These are phyloP conservation scores for Claviceps citrina DNA, from an alignment of 2,329 filamentous ascomycete species.

Conservation along the genomic window DNA sequence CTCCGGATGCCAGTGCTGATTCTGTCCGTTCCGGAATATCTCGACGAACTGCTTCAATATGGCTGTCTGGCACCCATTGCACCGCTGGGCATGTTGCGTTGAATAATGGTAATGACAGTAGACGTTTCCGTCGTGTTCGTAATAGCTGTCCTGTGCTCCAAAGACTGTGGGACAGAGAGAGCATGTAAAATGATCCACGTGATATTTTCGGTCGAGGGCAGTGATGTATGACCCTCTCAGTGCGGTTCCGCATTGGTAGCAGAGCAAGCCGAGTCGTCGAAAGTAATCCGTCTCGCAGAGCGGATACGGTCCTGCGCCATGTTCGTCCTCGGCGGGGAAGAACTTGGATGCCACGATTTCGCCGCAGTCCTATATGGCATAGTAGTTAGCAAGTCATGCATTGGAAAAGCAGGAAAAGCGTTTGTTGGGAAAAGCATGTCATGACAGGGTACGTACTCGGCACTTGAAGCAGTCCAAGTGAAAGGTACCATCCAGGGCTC, in stretches of 20 bases:
- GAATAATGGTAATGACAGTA: slow-evolving; percentile 99
- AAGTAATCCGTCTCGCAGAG: slow-evolving; percentile 98
- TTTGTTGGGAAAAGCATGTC: too few species aligned
- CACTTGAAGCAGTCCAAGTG: slow-evolving; percentile 98
- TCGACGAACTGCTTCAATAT: slow-evolving; percentile 99
- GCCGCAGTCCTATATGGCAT: slow-evolving; percentile 61
- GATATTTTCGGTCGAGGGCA: slow-evolving; percentile 92
- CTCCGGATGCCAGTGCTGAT: slow-evolving; percentile 98
- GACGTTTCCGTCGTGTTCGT: slow-evolving; percentile 90
- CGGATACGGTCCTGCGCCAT: slow-evolving; percentile 75
- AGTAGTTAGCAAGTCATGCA: slow-evolving; percentile 9
- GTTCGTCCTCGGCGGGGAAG: slow-evolving; percentile 88
- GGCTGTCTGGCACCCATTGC: slow-evolving; percentile 90
- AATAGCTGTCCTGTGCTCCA: slow-evolving; percentile 94
- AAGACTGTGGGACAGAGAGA: slow-evolving; percentile 96
- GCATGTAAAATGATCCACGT: slow-evolving; percentile 98
- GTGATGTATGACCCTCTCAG: slow-evolving; percentile 96
- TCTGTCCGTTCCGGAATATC: slow-evolving; percentile 93
- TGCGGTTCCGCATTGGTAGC: slow-evolving; percentile 81
- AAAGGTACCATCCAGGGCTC: slow-evolving; percentile 83
- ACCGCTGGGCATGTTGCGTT: slow-evolving; percentile 88
- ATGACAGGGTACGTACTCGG: slow-evolving; percentile 43
- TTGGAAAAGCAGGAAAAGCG: too few species aligned
- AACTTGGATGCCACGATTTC: slow-evolving; percentile 98
- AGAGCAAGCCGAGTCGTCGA: slow-evolving; percentile 75